Evolutionary conservation across 305 asterid genomes (phyloP), one percentile per base, ranked within the genome.

Genomic region (Solanum hybrid): DNA sequence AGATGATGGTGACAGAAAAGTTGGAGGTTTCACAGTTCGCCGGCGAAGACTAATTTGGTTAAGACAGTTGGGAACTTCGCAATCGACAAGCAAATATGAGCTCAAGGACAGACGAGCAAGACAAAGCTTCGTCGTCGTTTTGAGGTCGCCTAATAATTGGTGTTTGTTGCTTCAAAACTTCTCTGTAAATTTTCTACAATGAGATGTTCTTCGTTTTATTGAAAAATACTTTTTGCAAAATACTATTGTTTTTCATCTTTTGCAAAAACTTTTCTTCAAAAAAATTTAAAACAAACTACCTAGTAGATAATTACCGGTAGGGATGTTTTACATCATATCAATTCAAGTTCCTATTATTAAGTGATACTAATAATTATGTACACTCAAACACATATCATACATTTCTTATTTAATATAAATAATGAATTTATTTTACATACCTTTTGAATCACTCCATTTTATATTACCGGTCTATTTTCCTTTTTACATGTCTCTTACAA

Each of bases 31-130:
- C 18, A 40, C 82, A 90, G 88, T 89, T 86, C 92, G 90, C 92
- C 94, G 95, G 94, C 91, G 93, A 88, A 89, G 90, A 75, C 84
- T 51, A 78, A 5, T 67, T 29, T 83, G 87, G 87, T 29, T 83
- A 42, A 31, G 39, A 83, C 74, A 83, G 39, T 18, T 29, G 71
- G 37, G 33, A 29, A 71, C 42, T 73, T 40, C 46, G 29, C 73
- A 71, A 87, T 37, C 22, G 67, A 74, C 34, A 40, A 75, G 86
- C 80, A 75, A 88, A 26, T 42, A 16, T 14, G 42, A 61, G 64
- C 2, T 40, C 31, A 61, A 31, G 33, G 89, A 76, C 29, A 87
- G 77, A 76, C 80, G 26, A 88, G 51, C 71, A 76, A 46, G 26
- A 46, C 37, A 16, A 24, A 1, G 31, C 16, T 82, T 18, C 87